Evolutionary conservation across 805 yeast genomes (phyloP).

Genomic region (Kurtzmaniella fragi): DNA sequence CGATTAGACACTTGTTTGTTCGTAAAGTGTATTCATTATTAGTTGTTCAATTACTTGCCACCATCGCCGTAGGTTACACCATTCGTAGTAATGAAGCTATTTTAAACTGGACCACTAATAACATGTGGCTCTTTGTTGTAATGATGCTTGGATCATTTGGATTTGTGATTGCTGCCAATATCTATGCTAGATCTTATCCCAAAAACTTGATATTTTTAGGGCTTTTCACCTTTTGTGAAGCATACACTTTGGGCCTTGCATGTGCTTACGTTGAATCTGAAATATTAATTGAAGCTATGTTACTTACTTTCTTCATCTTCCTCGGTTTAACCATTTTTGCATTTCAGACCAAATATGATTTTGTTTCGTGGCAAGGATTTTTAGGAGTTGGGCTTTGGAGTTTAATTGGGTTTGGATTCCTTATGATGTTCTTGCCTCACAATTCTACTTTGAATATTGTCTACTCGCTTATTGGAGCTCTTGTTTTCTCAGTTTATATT

Average conservation of each 20-base stretch:
- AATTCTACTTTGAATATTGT: constrained; percentile 53
- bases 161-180: constrained; percentile 56
- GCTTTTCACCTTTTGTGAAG: constrained; percentile 70
- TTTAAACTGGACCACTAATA: constrained; percentile 49
- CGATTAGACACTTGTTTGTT: constrained; percentile 69
- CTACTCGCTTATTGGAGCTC: constrained; percentile 70
- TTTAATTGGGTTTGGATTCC: constrained; percentile 65
- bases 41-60: constrained; percentile 56
- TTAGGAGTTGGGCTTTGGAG: constrained; percentile 55
- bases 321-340: constrained; percentile 76
- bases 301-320: constrained; percentile 65
- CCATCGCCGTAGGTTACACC: constrained; percentile 53
- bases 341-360: constrained; percentile 71
- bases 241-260: constrained; percentile 64
- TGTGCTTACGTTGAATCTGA: constrained; percentile 59
- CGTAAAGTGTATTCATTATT: constrained; percentile 76
- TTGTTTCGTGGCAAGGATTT: constrained; percentile 61
- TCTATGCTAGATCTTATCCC: constrained; percentile 67
- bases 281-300: constrained; percentile 64
- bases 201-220: constrained; percentile 54
- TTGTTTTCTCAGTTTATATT: constrained; percentile 66
- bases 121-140: constrained; percentile 56
- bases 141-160: constrained; percentile 58
- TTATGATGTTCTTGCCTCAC: constrained; percentile 60
- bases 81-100: constrained; percentile 42